These are phyloP conservation scores for Diatrype stigma DNA, from an alignment of 2,329 filamentous ascomycete genomes.

Conservation along the genomic window DNA sequence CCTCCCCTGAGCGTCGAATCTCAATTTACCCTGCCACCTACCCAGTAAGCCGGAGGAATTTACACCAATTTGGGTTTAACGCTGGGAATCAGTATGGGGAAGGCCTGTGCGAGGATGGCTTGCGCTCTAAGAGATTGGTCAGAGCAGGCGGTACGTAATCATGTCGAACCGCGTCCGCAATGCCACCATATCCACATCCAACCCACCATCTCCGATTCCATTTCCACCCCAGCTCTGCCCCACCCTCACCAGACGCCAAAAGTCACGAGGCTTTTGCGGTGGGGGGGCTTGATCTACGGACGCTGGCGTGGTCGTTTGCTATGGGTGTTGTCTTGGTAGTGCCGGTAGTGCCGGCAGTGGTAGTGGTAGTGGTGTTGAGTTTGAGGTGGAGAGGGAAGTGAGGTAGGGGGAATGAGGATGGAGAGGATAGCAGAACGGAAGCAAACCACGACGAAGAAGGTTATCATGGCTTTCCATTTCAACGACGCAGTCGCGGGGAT, in stretches of 20 bases:
- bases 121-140: conserved; percentile 8
- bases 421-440: too few relatives aligned
- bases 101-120: conserved; percentile 3
- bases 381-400: conserved; percentile 11
- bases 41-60: too few relatives aligned
- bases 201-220: too few relatives aligned
- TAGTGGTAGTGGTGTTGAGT: conserved; percentile 8
- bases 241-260: too few relatives aligned
- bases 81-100: too few relatives aligned
- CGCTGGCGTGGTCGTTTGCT: conserved; percentile 24
- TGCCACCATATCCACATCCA: too few relatives aligned
- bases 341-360: not conserved
- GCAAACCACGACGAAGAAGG: too few relatives aligned
- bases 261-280: conserved; percentile 15
- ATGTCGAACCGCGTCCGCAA: too few relatives aligned
- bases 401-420: too few relatives aligned
- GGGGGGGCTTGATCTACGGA: conserved; percentile 18
- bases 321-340: conserved; percentile 14
- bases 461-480: too few relatives aligned
- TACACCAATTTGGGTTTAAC: too few relatives aligned
- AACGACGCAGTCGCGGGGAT: conserved; percentile 15
- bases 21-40: too few relatives aligned
- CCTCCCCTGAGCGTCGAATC: conserved; percentile 2
- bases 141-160: conserved; percentile 10
- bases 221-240: not conserved